Evolutionary conservation across 768 basidiomycete genomes (phyloP).

Genomic region (Hysterangium stoloniferum): DNA sequence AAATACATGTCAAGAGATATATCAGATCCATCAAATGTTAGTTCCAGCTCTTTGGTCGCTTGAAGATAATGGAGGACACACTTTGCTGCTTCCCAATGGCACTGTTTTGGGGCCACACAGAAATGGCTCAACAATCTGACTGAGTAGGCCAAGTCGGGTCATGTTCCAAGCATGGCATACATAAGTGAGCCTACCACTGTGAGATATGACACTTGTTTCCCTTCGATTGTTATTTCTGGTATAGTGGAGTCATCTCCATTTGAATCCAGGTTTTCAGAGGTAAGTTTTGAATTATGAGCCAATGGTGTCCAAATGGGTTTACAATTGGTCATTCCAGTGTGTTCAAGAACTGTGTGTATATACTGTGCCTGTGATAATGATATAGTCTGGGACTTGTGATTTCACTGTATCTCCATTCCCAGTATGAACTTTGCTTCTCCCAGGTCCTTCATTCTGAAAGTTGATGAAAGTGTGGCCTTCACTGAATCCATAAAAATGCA

Average conservation of each 20-base stretch:
- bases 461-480: slow-evolving; percentile 7
- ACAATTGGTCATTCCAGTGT: slow-evolving; percentile 21
- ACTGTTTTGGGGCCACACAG: slow-evolving; percentile 7
- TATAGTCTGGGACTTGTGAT: slow-evolving; percentile 15
- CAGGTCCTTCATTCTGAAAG: slow-evolving; percentile 17
- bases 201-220: neutral
- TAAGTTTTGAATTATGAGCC: slow-evolving; percentile 15
- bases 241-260: neutral
- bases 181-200: slow-evolving; percentile 22
- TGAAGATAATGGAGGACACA: slow-evolving; percentile 10
- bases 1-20: slow-evolving; percentile 23
- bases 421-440: slow-evolving; percentile 20
- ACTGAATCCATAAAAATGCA: slow-evolving; percentile 6
- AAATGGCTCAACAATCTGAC: slow-evolving; percentile 8
- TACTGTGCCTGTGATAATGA: no score
- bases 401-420: slow-evolving; percentile 22
- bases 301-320: slow-evolving; percentile 25
- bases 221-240: neutral
- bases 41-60: slow-evolving; percentile 4
- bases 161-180: slow-evolving; percentile 19
- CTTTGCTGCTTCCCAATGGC: slow-evolving; percentile 16
- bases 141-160: slow-evolving; percentile 14
- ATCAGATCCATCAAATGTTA: slow-evolving; percentile 9
- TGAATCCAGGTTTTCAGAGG: neutral
- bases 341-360: slow-evolving; percentile 20